Evolutionary conservation across 306 rosid species (phyloP).

Genomic region (Malus fusca): DNA sequence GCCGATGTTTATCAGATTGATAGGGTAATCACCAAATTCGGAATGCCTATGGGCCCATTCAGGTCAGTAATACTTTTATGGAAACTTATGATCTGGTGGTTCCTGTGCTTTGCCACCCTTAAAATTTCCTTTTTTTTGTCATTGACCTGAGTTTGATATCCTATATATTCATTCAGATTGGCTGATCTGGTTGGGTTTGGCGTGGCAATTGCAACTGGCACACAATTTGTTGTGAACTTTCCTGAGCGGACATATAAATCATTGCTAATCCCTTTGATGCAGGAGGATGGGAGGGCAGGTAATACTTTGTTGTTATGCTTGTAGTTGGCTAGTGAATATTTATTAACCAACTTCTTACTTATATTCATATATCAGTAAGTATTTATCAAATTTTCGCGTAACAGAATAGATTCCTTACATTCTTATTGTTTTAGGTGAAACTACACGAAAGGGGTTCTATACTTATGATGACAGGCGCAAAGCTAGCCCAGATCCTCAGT

Average conservation of each 20-base stretch:
- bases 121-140: background rate
- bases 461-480: constrained; percentile 63
- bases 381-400: background rate
- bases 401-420: background rate
- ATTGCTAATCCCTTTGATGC: constrained; percentile 77
- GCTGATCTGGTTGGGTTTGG: constrained; percentile 90
- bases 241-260: constrained; percentile 80
- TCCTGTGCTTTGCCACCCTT: background rate
- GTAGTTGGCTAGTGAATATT: background rate
- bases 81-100: constrained; percentile 5
- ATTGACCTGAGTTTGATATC: background rate
- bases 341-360: background rate
- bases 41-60: constrained; percentile 99
- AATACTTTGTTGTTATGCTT: constrained; percentile 1
- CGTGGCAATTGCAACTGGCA: constrained; percentile 68
- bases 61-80: constrained; percentile 41
- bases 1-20: constrained; percentile 78
- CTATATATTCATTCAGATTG: constrained; percentile 46
- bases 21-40: constrained; percentile 54
- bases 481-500: constrained; percentile 81
- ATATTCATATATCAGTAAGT: background rate
- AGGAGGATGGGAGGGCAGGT: constrained; percentile 89
- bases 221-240: constrained; percentile 47
- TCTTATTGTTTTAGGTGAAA: constrained; percentile 50
- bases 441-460: constrained; percentile 75